Evolutionary conservation across 1,284 basidiomycete genomes (phyloP).

Genomic region (Schizophyllum commune): DNA sequence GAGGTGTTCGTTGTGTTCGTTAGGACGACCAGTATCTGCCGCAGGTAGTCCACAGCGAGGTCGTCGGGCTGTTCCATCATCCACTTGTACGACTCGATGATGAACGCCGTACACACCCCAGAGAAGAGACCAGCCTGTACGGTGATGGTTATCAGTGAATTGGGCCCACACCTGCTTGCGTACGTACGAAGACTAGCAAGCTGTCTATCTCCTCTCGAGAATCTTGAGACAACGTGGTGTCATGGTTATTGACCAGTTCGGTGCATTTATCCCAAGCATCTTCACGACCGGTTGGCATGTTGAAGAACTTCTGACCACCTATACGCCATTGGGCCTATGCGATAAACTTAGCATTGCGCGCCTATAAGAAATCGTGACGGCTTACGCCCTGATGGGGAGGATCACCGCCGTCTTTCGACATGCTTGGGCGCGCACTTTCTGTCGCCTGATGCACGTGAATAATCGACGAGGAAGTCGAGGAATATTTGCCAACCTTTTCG

Average conservation of each 20-base stretch:
- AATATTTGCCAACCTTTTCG: no score
- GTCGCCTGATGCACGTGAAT: no score
- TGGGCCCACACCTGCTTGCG: background rate
- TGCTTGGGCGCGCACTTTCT: background rate
- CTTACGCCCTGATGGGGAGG: background rate
- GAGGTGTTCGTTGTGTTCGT: background rate
- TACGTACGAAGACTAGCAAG: constrained; percentile 10
- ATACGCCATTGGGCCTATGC: background rate
- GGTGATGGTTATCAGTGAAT: background rate
- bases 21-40: constrained; percentile 2
- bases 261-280: constrained; percentile 4
- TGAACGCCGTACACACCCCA: constrained; percentile 10
- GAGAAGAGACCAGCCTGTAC: constrained; percentile 13
- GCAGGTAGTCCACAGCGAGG: constrained; percentile 2
- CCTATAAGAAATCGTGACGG: background rate
- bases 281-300: constrained; percentile 6
- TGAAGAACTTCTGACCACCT: background rate
- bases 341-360: background rate
- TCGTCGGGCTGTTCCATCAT: constrained; percentile 2
- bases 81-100: constrained; percentile 10
- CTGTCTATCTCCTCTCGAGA: constrained; percentile 11
- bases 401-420: background rate
- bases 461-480: no score
- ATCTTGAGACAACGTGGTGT: constrained; percentile 9
- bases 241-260: constrained; percentile 7